Conservation (phyloP, 176 grass and related monocot genomes). For the Chrysopogon serrulatus region DNA sequence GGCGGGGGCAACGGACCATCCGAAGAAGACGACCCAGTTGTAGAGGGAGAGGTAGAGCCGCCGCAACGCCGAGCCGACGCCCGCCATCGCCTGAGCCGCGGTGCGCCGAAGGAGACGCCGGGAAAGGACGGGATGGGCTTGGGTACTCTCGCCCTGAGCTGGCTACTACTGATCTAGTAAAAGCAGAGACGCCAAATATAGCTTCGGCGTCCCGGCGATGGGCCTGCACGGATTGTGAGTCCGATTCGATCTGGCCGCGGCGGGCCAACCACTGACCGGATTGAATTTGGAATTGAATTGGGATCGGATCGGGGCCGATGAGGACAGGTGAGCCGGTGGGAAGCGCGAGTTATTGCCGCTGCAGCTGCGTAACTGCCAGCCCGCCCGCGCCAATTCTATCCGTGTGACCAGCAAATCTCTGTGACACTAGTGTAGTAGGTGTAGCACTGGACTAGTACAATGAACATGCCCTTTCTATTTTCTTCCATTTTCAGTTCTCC, state of each 20-base stretch:
- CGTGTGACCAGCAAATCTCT: not conserved
- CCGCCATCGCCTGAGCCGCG: slow-evolving; percentile 21
- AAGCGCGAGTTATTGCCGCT: slow-evolving; percentile 30
- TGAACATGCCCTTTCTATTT: not conserved
- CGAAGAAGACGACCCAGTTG: slow-evolving; percentile 53
- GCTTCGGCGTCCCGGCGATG: not conserved
- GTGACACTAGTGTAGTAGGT: too few species aligned
- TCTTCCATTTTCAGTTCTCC: not conserved
- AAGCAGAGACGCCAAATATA: not conserved
- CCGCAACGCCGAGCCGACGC: slow-evolving; percentile 6
- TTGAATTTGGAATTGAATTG: slow-evolving; percentile 11
- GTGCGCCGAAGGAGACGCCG: not conserved
- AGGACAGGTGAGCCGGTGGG: not conserved
- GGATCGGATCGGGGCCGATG: not conserved
- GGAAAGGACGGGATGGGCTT: not conserved
- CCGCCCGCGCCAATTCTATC: not conserved
- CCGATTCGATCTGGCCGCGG: not conserved
- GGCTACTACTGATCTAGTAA: not conserved
- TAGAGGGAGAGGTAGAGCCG: slow-evolving; percentile 47
- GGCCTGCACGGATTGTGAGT: not conserved
- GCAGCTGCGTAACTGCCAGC: not conserved
- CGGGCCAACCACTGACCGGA: slow-evolving; percentile 11
- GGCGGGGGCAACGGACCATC: slow-evolving; percentile 17
- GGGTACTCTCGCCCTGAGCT: not conserved
- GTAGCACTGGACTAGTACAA: not conserved